These are phyloP conservation scores for Beauveria varroae DNA, from an alignment of 2,329 filamentous ascomycete genomes.

Conservation along the genomic window DNA sequence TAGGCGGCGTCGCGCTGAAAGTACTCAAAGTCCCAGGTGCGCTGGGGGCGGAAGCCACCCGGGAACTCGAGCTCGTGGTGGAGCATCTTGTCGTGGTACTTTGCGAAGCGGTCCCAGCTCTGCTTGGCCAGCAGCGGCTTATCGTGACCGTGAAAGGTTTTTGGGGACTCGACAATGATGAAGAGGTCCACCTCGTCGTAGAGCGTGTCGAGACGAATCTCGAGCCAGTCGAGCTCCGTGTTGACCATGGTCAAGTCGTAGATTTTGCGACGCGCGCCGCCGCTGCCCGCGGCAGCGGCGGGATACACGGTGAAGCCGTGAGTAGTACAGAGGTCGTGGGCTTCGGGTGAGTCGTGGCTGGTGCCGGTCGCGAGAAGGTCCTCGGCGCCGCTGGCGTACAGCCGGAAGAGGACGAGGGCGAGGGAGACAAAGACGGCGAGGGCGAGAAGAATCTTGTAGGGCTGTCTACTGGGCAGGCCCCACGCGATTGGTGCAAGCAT, in stretches of 20 bases:
- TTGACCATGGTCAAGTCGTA: slow-evolving; percentile 15
- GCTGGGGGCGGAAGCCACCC: slow-evolving; percentile 27
- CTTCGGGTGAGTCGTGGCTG: too few relatives aligned
- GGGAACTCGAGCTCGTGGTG: slow-evolving; percentile 43
- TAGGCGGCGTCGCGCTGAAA: slow-evolving; percentile 36
- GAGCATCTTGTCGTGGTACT: slow-evolving; percentile 43
- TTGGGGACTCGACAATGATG: slow-evolving; percentile 52
- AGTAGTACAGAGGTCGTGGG: too few relatives aligned
- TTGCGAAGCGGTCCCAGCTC: slow-evolving; percentile 41
- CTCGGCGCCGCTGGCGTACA: too few relatives aligned
- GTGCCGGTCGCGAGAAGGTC: too few relatives aligned
- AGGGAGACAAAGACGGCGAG: too few relatives aligned
- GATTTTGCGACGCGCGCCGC: not conserved
- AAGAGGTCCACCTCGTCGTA: slow-evolving; percentile 56
- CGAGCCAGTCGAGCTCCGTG: slow-evolving; percentile 55
- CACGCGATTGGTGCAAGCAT: too few relatives aligned
- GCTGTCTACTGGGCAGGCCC: too few relatives aligned
- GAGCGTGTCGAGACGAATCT: slow-evolving; percentile 53
- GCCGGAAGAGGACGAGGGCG: too few relatives aligned
- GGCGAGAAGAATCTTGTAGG: too few relatives aligned
- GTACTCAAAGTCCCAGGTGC: slow-evolving; percentile 42
- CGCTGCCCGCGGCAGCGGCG: too few relatives aligned
- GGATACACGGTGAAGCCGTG: too few relatives aligned
- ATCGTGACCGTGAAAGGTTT: slow-evolving; percentile 47
- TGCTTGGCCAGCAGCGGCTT: slow-evolving; percentile 48